phyloP scores from a whole-genome alignment of 2,329 filamentous ascomycete genomes.

The Fusarium sp. region DNA sequence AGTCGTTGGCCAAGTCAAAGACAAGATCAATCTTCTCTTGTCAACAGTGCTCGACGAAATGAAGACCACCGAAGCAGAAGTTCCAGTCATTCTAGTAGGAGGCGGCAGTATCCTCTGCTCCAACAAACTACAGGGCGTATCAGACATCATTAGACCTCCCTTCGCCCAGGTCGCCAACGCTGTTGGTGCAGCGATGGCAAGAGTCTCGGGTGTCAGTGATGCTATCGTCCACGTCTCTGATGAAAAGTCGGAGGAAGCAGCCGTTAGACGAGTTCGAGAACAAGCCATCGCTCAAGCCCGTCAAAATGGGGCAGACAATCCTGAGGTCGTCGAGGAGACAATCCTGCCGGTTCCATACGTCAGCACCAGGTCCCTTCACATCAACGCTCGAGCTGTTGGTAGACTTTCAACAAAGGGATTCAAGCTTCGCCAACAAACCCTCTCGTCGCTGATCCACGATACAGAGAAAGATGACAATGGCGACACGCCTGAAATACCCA shows the following conservation, averaged over 20 bases:
- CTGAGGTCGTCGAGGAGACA: background rate
- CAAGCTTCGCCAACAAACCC: background rate
- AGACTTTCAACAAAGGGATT: background rate
- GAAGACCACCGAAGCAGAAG: slow-evolving; percentile 1
- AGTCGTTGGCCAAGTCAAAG: background rate
- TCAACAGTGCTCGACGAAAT: slow-evolving; percentile 15
- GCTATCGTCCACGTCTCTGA: background rate
- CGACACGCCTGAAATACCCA: background rate
- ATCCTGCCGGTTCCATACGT: background rate
- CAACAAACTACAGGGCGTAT: slow-evolving; percentile 50
- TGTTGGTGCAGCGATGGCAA: slow-evolving; percentile 60
- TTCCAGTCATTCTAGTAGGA: slow-evolving; percentile 47
- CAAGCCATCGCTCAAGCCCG: background rate
- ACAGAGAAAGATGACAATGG: background rate
- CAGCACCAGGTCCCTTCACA: background rate
- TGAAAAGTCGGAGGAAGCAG: background rate
- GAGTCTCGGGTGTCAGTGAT: background rate
- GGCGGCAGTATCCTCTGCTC: slow-evolving; percentile 58
- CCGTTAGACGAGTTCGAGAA: background rate
- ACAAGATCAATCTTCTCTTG: background rate
- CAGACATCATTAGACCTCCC: slow-evolving; percentile 47
- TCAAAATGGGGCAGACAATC: background rate
- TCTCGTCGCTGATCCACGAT: background rate
- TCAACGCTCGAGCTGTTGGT: background rate
- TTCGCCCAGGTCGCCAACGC: slow-evolving; percentile 59